These are phyloP conservation scores for Populus tomentosa DNA, from an alignment of 441 rosid species.

Conservation along the genomic window DNA sequence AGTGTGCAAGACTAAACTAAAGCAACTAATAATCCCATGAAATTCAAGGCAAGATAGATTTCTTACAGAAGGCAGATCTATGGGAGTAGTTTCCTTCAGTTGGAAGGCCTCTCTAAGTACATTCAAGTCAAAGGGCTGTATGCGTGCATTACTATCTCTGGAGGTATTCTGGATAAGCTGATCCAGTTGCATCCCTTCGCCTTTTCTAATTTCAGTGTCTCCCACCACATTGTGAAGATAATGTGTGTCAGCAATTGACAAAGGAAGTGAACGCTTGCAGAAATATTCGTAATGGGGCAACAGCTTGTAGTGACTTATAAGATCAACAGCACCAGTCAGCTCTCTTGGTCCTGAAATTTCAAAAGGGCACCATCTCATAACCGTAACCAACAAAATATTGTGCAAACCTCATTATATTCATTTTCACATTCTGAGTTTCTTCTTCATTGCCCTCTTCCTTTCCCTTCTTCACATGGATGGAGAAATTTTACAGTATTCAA, in stretches of 20 bases:
- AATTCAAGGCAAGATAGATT: conserved; percentile 1
- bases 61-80: conserved; percentile 74
- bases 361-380: conserved; percentile 17
- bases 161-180: conserved; percentile 66
- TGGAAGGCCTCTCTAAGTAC: conserved; percentile 77
- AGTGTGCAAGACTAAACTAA: not conserved
- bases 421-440: not conserved
- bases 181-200: conserved; percentile 65
- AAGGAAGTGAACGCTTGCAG: conserved; percentile 85
- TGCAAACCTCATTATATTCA: not conserved
- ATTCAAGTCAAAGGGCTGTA: conserved; percentile 78
- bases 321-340: conserved; percentile 84
- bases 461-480: not conserved
- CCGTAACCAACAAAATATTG: not conserved
- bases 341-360: conserved; percentile 70
- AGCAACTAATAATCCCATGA: not conserved
- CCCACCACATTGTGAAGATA: conserved; percentile 83
- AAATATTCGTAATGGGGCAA: conserved; percentile 82
- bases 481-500: not conserved
- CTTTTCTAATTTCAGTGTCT: conserved; percentile 69
- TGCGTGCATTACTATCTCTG: conserved; percentile 46
- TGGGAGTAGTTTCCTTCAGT: conserved; percentile 62
- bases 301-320: conserved; percentile 75
- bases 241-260: conserved; percentile 79
- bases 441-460: not conserved